Conservation (phyloP, 2,329 filamentous ascomycete species). For the Macrophomina phaseolina region DNA sequence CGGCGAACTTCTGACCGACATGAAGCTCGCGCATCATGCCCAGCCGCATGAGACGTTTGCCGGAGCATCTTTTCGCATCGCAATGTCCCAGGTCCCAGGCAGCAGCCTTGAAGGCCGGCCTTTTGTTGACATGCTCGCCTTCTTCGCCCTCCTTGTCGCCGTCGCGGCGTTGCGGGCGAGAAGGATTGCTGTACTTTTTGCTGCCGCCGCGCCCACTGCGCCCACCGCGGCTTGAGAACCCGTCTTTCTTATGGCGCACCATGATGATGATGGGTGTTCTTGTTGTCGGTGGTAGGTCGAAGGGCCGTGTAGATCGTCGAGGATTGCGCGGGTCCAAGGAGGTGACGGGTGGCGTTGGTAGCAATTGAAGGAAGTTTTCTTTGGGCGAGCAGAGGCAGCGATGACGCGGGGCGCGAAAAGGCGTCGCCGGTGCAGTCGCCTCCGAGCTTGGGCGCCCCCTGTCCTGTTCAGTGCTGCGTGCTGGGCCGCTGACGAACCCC, state of each 20-base stretch:
- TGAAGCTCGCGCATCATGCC: constrained; percentile 93
- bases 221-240: constrained; percentile 62
- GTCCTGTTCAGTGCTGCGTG: background rate
- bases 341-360: background rate
- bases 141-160: constrained; percentile 48
- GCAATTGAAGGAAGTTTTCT: background rate
- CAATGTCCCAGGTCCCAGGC: constrained; percentile 99
- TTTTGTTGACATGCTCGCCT: constrained; percentile 35
- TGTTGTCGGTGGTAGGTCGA: background rate
- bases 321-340: background rate
- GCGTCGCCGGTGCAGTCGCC: background rate
- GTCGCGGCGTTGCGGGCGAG: constrained; percentile 60
- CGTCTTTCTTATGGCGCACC: constrained; percentile 97
- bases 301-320: background rate
- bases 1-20: constrained; percentile 87
- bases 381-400: background rate
- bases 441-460: constrained; percentile 3
- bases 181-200: constrained; percentile 69
- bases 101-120: constrained; percentile 77
- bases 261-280: constrained; percentile 54
- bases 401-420: constrained; percentile 20
- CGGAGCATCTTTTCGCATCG: constrained; percentile 94
- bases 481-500: constrained; percentile 17
- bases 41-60: constrained; percentile 89
- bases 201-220: constrained; percentile 47